Conservation (phyloP, 805 yeast species). For the Pichia manshurica region DNA sequence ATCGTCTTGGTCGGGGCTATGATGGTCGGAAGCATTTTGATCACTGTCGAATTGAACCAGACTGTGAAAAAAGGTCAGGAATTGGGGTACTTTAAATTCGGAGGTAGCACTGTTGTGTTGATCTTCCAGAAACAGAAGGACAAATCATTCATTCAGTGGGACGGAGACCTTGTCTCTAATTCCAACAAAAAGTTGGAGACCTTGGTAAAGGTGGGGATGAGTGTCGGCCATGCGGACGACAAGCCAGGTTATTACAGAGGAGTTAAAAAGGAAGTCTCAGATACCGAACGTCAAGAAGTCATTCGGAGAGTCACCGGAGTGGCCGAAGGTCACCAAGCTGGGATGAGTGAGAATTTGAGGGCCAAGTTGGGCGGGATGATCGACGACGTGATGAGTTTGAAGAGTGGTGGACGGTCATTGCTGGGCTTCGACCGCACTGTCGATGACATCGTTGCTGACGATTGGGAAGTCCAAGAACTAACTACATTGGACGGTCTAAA, state of each 20-base stretch:
- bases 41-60: conserved; percentile 61
- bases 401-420: neutral
- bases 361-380: conserved; percentile 10
- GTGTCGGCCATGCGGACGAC: conserved; percentile 69
- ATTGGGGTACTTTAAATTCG: conserved; percentile 91
- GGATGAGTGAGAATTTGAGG: conserved; percentile 7
- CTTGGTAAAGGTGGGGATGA: conserved; percentile 82
- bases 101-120: conserved; percentile 82
- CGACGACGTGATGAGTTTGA: conserved; percentile 13
- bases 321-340: conserved; percentile 5
- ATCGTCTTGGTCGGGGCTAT: conserved; percentile 90
- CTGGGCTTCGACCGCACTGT: conserved; percentile 7
- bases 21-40: conserved; percentile 93
- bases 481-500: conserved; percentile 12
- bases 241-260: conserved; percentile 43
- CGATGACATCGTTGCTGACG: conserved; percentile 11
- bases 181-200: conserved; percentile 73
- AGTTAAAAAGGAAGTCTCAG: conserved; percentile 7
- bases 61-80: conserved; percentile 66
- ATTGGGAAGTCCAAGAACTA: conserved; percentile 27
- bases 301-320: conserved; percentile 18
- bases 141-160: conserved; percentile 47
- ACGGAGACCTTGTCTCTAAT: conserved; percentile 65
- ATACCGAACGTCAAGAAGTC: conserved; percentile 8
- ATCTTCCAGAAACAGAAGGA: conserved; percentile 42